phyloP scores from a whole-genome alignment of 1,284 basidiomycete species.

The Apiotrichum gamsii region DNA sequence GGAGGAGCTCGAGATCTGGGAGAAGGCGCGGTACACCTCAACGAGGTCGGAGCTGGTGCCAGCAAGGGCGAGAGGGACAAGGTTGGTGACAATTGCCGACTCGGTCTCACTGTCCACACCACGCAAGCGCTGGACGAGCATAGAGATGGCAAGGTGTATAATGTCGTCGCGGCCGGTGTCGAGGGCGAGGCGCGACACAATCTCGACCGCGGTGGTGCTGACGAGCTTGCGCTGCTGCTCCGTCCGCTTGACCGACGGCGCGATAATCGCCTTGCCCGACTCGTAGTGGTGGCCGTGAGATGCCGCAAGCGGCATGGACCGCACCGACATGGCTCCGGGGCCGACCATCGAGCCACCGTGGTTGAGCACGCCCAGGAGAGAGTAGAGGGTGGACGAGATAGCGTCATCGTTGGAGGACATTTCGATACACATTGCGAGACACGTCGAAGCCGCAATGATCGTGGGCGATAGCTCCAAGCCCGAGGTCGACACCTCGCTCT shows the following conservation, averaged over 20 bases:
- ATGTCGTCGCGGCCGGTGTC: constrained; percentile 79
- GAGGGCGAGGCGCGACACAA: constrained; percentile 73
- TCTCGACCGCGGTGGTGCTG: constrained; percentile 82
- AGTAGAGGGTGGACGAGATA: constrained; percentile 92
- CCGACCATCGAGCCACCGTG: constrained; percentile 51
- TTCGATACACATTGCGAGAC: constrained; percentile 83
- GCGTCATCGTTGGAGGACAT: constrained; percentile 81
- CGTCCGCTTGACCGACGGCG: constrained; percentile 46
- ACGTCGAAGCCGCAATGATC: constrained; percentile 77
- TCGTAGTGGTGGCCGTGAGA: background rate
- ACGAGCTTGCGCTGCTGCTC: constrained; percentile 80
- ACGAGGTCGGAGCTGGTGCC: constrained; percentile 70
- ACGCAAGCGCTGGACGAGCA: constrained; percentile 82
- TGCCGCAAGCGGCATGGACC: constrained; percentile 16
- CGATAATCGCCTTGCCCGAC: background rate
- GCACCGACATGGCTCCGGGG: constrained; percentile 22
- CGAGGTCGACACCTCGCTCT: constrained; percentile 62
- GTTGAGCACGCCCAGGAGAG: constrained; percentile 85
- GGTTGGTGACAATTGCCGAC: constrained; percentile 81
- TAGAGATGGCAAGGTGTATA: constrained; percentile 77
- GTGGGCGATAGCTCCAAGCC: constrained; percentile 53
- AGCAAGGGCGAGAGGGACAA: constrained; percentile 79
- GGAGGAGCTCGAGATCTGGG: constrained; percentile 73
- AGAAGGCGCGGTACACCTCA: constrained; percentile 81
- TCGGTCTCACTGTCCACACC: constrained; percentile 79